phyloP scores from a whole-genome alignment of 177 flowering plant species.

The Tripterygium wilfordii region DNA sequence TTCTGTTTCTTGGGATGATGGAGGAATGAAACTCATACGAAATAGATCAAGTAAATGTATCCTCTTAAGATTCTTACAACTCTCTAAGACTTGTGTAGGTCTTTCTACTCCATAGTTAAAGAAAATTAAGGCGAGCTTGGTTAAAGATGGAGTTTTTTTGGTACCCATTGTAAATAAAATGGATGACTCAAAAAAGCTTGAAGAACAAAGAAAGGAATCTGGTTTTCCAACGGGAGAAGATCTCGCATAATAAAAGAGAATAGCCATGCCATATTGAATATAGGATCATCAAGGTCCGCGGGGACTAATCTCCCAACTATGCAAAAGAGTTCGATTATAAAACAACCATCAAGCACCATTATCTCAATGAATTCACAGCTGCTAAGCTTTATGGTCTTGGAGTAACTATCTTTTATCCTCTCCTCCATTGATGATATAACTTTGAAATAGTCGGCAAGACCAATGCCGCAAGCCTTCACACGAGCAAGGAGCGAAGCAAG shows the following conservation, averaged over 20 bases:
- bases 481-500: conserved; percentile 18
- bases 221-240: conserved; percentile 24
- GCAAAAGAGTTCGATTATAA: conserved; percentile 20
- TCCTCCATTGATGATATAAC: conserved; percentile 22
- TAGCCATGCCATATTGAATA: conserved; percentile 19
- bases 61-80: not conserved
- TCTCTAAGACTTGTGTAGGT: conserved; percentile 1
- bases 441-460: conserved; percentile 17
- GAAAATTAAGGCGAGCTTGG: conserved; percentile 13
- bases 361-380: conserved; percentile 18
- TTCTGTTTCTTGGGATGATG: not conserved
- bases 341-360: conserved; percentile 30
- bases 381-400: conserved; percentile 20
- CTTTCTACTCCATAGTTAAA: conserved; percentile 14
- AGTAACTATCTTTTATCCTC: conserved; percentile 35
- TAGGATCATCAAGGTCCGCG: conserved; percentile 17
- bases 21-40: conserved; percentile 19
- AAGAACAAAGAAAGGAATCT: conserved; percentile 26
- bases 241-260: conserved; percentile 15
- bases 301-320: conserved; percentile 4
- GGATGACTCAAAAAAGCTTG: conserved; percentile 13
- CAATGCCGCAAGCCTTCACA: conserved; percentile 6
- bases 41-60: conserved; percentile 36
- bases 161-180: too few relatives aligned
- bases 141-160: not conserved